phyloP scores from a whole-genome alignment of 331 rosid genomes.

The Malus hybrid region DNA sequence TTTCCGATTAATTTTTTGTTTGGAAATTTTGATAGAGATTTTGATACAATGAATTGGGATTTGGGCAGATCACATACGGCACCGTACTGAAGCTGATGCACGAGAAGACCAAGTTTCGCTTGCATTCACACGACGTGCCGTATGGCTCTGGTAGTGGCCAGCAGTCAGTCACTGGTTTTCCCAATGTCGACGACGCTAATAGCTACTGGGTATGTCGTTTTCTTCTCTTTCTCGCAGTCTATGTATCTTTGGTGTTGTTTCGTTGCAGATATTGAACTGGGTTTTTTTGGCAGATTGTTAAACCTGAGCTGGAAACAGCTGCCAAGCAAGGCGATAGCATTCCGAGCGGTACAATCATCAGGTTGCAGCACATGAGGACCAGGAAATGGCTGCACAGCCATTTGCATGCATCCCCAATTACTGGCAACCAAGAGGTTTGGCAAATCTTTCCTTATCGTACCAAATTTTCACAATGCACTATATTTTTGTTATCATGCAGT shows the following conservation, averaged over 20 bases:
- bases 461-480: background rate
- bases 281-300: constrained; percentile 53
- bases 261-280: constrained; percentile 29
- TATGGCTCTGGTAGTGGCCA: constrained; percentile 99
- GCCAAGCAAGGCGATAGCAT: constrained; percentile 91
- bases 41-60: background rate
- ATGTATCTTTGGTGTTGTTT: background rate
- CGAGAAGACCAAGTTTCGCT: constrained; percentile 74
- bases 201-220: constrained; percentile 74
- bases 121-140: constrained; percentile 98
- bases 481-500: too few species aligned
- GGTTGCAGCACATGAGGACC: constrained; percentile 92
- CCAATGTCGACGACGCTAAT: constrained; percentile 74
- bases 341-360: constrained; percentile 69
- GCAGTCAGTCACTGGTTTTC: constrained; percentile 93
- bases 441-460: background rate
- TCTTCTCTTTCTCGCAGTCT: background rate
- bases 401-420: constrained; percentile 85
- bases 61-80: constrained; percentile 62
- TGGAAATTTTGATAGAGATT: background rate
- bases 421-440: constrained; percentile 83
- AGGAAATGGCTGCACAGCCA: constrained; percentile 99
- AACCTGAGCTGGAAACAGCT: constrained; percentile 51
- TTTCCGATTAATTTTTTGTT: background rate
- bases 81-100: constrained; percentile 84